These are phyloP conservation scores for Pichia pseudocactophila DNA, from an alignment of 805 yeast genomes.

Conservation along the genomic window DNA sequence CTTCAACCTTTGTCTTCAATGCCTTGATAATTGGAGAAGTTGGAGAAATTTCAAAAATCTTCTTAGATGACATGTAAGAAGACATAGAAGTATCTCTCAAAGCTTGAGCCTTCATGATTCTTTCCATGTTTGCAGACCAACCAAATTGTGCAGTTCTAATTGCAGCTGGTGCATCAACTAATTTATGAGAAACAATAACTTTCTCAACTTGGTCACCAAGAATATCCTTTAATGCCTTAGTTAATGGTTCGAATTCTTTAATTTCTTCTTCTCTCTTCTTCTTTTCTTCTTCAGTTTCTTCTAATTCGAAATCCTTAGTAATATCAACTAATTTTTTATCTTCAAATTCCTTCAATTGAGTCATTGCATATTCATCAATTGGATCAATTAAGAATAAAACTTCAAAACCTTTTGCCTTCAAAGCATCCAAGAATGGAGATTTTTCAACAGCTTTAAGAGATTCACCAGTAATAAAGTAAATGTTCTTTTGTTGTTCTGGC, in stretches of 20 bases:
- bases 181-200: conserved; percentile 95
- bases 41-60: conserved; percentile 98
- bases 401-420: conserved; percentile 97
- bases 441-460: conserved; percentile 94
- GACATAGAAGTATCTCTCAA: conserved; percentile 98
- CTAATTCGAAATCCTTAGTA: conserved; percentile 97
- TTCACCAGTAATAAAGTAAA: conserved; percentile 99
- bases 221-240: conserved; percentile 92
- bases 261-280: conserved; percentile 85
- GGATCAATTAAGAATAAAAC: conserved; percentile 97
- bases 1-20: conserved; percentile 92
- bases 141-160: conserved; percentile 99
- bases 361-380: conserved; percentile 98
- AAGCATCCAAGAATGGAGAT: conserved; percentile 98
- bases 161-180: conserved; percentile 98
- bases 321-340: conserved; percentile 98
- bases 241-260: conserved; percentile 85
- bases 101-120: conserved; percentile 99
- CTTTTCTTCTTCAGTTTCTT: conserved; percentile 98
- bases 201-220: conserved; percentile 98
- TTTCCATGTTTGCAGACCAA: conserved; percentile 99
- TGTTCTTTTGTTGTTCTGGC: conserved; percentile 99
- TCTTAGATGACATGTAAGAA: conserved; percentile 98
- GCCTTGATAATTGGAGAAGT: conserved; percentile 91
- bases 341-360: conserved; percentile 98